Evolutionary conservation across 495 filamentous ascomycete species (phyloP).

Genomic region (Corynascus novoguineensis): DNA sequence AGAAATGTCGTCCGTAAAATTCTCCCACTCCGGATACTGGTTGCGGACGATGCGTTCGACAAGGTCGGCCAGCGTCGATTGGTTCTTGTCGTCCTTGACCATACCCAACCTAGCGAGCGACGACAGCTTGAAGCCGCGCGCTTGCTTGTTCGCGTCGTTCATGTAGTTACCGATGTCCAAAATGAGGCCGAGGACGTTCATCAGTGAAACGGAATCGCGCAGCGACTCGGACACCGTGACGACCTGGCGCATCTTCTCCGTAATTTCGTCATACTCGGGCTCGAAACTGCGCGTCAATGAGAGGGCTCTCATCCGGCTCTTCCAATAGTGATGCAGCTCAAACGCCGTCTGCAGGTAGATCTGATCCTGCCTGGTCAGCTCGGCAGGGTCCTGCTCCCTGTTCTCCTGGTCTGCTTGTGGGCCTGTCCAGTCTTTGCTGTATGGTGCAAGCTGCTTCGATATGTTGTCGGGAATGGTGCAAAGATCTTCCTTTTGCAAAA

Average conservation of each 20-base stretch:
- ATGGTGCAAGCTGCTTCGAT: conserved; percentile 85
- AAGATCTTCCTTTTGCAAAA: conserved; percentile 85
- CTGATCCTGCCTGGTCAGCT: conserved; percentile 91
- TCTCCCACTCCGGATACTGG: conserved; percentile 94
- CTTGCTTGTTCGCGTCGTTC: conserved; percentile 99
- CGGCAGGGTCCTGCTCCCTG: conserved; percentile 79
- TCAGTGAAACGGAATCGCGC: conserved; percentile 81
- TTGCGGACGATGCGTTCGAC: conserved; percentile 96
- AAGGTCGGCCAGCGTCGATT: conserved; percentile 90
- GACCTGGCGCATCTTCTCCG: conserved; percentile 71
- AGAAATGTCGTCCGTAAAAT: conserved; percentile 76
- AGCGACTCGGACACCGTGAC: conserved; percentile 83
- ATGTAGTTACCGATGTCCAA: conserved; percentile 98
- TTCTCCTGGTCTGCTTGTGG: conserved; percentile 72
- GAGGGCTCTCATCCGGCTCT: conserved; percentile 88
- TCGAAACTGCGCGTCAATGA: conserved; percentile 80
- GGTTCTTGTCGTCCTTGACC: conserved; percentile 99
- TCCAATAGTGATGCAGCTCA: conserved; percentile 98
- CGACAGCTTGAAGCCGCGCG: conserved; percentile 93
- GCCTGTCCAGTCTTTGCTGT: conserved; percentile 93
- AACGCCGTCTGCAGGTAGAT: conserved; percentile 90
- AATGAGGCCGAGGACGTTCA: conserved; percentile 94
- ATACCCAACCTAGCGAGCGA: conserved; percentile 91
- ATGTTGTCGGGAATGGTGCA: conserved; percentile 88
- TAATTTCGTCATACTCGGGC: conserved; percentile 85